Percentiles rank a stretch among this genome's conserved stretches.
Evolutionary conservation across 2,329 filamentous ascomycete genomes (phyloP).

Genomic region (Penicillium capsulatum): DNA sequence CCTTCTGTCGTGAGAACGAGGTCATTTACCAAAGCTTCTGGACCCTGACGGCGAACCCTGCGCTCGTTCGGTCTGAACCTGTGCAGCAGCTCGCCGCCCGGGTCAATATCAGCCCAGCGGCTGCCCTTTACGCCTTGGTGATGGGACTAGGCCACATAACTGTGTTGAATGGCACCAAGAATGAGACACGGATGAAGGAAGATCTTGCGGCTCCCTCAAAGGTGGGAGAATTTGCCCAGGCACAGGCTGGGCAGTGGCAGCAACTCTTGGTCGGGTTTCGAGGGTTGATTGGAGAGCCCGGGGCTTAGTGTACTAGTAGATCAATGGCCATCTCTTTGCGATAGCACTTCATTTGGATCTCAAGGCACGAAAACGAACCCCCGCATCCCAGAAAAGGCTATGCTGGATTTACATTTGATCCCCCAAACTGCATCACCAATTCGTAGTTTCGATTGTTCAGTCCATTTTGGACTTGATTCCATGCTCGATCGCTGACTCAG

Average conservation of each 20-base stretch:
- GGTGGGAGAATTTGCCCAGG: constrained; percentile 43
- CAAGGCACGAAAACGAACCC: too few relatives aligned
- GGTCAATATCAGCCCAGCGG: constrained; percentile 41
- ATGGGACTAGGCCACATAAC: constrained; percentile 49
- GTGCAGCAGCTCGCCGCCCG: constrained; percentile 50
- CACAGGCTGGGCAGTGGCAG: constrained; percentile 50
- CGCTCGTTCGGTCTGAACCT: constrained; percentile 45
- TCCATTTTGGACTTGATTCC: neutral
- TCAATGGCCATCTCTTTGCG: neutral
- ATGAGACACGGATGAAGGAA: constrained; percentile 48
- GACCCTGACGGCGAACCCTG: constrained; percentile 58
- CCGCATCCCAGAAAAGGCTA: too few relatives aligned
- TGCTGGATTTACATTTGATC: too few relatives aligned
- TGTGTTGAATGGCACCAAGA: constrained; percentile 56
- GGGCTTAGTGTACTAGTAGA: neutral
- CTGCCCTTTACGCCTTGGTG: constrained; percentile 56
- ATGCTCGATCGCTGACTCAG: constrained; percentile 19
- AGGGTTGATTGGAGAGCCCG: constrained; percentile 31
- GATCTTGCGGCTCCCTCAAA: constrained; percentile 47
- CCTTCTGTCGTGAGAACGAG: constrained; percentile 50
- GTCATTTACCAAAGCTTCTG: constrained; percentile 60
- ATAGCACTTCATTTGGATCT: neutral
- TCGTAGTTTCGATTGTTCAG: too few relatives aligned
- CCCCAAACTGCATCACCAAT: too few relatives aligned
- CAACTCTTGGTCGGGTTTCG: constrained; percentile 49